Evolutionary conservation across 768 basidiomycete species (phyloP).

Genomic region (Tulasnella sp.): DNA sequence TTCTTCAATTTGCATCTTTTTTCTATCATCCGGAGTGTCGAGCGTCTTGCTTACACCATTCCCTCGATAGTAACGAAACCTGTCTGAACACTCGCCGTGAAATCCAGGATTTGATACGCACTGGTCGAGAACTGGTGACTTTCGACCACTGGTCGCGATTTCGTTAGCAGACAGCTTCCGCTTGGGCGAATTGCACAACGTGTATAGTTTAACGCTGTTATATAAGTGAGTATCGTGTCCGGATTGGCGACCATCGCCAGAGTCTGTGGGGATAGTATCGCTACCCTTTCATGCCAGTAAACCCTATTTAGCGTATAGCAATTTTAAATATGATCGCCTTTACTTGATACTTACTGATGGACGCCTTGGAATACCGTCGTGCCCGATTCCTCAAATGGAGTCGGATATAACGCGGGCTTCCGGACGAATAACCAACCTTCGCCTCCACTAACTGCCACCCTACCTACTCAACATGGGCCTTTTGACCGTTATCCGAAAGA

Average conservation of each 20-base stretch:
- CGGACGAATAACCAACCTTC: background rate
- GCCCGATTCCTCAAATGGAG: background rate
- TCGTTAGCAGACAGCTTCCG: background rate
- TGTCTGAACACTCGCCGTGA: background rate
- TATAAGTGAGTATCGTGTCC: too few relatives aligned
- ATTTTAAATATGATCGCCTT: too few relatives aligned
- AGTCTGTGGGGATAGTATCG: too few relatives aligned
- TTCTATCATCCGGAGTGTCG: background rate
- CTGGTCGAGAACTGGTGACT: background rate
- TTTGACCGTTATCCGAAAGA: constrained; percentile 95
- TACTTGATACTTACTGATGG: background rate
- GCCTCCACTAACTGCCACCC: background rate
- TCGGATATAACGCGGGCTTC: background rate
- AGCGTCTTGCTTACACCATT: background rate
- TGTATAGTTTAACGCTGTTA: background rate
- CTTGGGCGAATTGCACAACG: background rate
- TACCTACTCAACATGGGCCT: constrained; percentile 63
- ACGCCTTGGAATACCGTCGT: background rate
- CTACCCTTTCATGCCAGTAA: too few relatives aligned
- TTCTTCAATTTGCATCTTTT: background rate
- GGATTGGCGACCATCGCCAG: too few relatives aligned
- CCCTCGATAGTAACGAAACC: background rate
- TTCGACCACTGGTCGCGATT: background rate
- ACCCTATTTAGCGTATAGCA: too few relatives aligned
- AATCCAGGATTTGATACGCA: background rate